phyloP scores from a whole-genome alignment of 2,329 filamentous ascomycete species.

The Diplodia mutila region DNA sequence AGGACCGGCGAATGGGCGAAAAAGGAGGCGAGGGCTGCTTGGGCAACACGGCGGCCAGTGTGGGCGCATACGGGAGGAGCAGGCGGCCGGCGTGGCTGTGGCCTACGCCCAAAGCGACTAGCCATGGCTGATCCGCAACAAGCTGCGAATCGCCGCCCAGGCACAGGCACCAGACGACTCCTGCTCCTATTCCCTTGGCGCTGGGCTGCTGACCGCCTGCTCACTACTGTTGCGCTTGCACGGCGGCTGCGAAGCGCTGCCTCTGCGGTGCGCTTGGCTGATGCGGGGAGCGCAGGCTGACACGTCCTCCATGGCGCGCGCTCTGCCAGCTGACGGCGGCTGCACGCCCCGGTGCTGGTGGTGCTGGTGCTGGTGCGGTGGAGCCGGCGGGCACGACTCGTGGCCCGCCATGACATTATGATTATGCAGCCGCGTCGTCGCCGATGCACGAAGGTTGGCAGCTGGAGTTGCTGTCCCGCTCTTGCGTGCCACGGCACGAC shows the following conservation, averaged over 20 bases:
- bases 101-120: slow-evolving; percentile 13
- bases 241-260: not conserved
- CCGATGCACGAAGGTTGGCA: not conserved
- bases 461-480: not conserved
- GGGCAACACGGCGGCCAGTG: slow-evolving; percentile 22
- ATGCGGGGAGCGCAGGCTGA: slow-evolving; percentile 13
- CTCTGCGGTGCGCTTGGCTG: not conserved
- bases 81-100: slow-evolving; percentile 16
- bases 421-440: slow-evolving; percentile 1
- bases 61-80: slow-evolving; percentile 22
- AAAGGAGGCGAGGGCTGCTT: slow-evolving; percentile 19
- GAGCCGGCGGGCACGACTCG: slow-evolving; percentile 14
- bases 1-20: slow-evolving; percentile 16
- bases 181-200: slow-evolving; percentile 16
- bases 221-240: not conserved
- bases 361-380: too few species aligned
- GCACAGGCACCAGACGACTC: slow-evolving; percentile 19
- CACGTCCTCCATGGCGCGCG: not conserved
- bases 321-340: slow-evolving; percentile 17
- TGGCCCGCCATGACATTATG: slow-evolving; percentile 8
- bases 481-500: not conserved
- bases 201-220: not conserved
- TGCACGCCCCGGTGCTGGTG: not conserved
- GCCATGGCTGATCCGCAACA: slow-evolving; percentile 25
- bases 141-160: slow-evolving; percentile 23